phyloP scores from a whole-genome alignment of 306 rosid species.

The Malus fusca region DNA sequence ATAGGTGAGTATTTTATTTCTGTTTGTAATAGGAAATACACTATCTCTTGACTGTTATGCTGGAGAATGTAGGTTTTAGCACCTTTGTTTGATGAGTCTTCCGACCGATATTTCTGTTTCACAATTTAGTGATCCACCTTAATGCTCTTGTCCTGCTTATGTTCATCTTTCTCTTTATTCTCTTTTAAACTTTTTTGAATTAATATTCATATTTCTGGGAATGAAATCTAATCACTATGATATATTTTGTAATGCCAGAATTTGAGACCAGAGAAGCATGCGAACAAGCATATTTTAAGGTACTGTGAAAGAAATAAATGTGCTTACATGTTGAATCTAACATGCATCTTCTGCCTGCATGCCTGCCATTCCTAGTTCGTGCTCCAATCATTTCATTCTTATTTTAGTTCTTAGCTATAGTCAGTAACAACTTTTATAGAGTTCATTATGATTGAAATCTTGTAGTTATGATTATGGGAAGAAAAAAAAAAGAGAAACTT shows the following conservation, averaged over 20 bases:
- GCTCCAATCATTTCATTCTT: background rate
- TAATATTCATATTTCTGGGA: background rate
- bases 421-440: background rate
- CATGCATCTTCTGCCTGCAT: background rate
- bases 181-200: background rate
- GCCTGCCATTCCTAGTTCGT: background rate
- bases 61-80: background rate
- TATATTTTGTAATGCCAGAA: constrained; percentile 37
- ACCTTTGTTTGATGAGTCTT: background rate
- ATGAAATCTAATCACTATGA: constrained; percentile 14
- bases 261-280: constrained; percentile 68
- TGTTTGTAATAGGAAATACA: background rate
- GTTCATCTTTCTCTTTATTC: background rate
- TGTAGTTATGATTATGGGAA: background rate
- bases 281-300: constrained; percentile 95
- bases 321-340: constrained; percentile 1
- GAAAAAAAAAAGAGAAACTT: background rate
- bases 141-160: background rate
- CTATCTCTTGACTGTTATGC: background rate
- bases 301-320: constrained; percentile 21
- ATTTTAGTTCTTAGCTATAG: background rate
- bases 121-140: background rate
- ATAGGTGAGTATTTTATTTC: constrained; percentile 46
- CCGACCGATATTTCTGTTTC: background rate
- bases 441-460: background rate